Base-by-base conservation (phyloP, 2,329 filamentous ascomycete genomes). In the Fusarium sp. region DNA sequence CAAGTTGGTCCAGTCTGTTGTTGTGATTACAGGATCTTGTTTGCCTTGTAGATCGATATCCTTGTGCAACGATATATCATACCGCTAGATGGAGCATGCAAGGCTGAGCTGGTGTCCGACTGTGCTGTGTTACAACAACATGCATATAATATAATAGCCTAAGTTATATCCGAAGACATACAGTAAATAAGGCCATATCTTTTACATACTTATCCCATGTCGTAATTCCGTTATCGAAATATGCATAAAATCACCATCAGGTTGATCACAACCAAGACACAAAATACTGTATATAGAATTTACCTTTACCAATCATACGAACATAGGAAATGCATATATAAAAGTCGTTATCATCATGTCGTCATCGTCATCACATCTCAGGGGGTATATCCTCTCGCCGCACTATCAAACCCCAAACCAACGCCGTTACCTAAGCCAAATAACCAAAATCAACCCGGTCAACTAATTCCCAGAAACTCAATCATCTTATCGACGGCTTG, bases 401-500 rank as follows among this genome's bases (percentile, higher is more conserved):
- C 54, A 37, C 46, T 44, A 34, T 48, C 42, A 67, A 61, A 13
- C 54, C 53, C 52, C 40, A 41, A 46, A 32, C 48, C 61, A 69
- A 62, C 61, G 59, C 69, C 60, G 13, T 70, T 53, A 20, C 29
- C 66, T 51, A 57, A 52, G 60, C 52, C 53, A 55, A 22, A 24
- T 40, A 25, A 48, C 20, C 42, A 46, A 45, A 57, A 45, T 49
- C 20, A 57, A 20, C 42, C 11, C 24, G 8, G 46, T 54, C 49
- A 51, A 18, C 59, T 60, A 42, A 66, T 42, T 29, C 67, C 64
- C 40, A 79, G 32, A 73, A 75, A 79, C 24, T 70, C 47, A 1
- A 79, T 57, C 37, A 79, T 76, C 56, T 60, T 71, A 7, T 77
- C 70, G 24, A 76, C 52, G 2, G 77, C 76, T 29, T 69, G 56